These are phyloP conservation scores for Pterocarpus macrocarpus DNA, from an alignment of 306 rosid species.

Conservation along the genomic window DNA sequence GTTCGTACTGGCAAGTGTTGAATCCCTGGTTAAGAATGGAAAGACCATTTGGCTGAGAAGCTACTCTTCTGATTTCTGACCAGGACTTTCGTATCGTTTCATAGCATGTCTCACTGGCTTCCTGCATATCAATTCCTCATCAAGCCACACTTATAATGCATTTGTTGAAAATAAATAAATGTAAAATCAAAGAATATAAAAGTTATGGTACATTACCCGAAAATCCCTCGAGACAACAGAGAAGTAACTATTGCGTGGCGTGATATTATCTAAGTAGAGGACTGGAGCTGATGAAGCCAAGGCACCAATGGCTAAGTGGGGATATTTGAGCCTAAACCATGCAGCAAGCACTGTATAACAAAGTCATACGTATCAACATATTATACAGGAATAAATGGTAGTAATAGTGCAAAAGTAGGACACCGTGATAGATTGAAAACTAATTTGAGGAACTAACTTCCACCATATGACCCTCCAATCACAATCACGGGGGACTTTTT, in stretches of 20 bases:
- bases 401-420: background rate
- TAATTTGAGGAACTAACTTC: slow-evolving; percentile 62
- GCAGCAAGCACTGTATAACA: slow-evolving; percentile 77
- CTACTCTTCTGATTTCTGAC: slow-evolving; percentile 67
- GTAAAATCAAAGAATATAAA: background rate
- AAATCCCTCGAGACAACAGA: slow-evolving; percentile 68
- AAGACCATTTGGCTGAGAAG: slow-evolving; percentile 61
- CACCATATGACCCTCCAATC: slow-evolving; percentile 86
- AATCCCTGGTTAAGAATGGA: slow-evolving; percentile 63
- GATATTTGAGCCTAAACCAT: slow-evolving; percentile 90
- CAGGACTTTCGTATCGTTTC: slow-evolving; percentile 65
- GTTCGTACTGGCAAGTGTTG: slow-evolving; percentile 59
- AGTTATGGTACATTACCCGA: slow-evolving; percentile 52
- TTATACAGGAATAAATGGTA: background rate
- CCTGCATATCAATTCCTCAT: slow-evolving; percentile 52
- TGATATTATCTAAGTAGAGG: slow-evolving; percentile 68
- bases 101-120: slow-evolving; percentile 71
- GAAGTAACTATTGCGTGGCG: slow-evolving; percentile 61
- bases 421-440: background rate
- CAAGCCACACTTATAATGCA: background rate
- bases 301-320: slow-evolving; percentile 80
- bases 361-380: background rate
- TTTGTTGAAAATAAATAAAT: background rate
- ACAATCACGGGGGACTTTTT: slow-evolving; percentile 68
- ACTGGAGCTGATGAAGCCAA: slow-evolving; percentile 89